These are phyloP conservation scores for Claviceps sp. DNA, from an alignment of 2,329 filamentous ascomycete genomes.

Conservation along the genomic window DNA sequence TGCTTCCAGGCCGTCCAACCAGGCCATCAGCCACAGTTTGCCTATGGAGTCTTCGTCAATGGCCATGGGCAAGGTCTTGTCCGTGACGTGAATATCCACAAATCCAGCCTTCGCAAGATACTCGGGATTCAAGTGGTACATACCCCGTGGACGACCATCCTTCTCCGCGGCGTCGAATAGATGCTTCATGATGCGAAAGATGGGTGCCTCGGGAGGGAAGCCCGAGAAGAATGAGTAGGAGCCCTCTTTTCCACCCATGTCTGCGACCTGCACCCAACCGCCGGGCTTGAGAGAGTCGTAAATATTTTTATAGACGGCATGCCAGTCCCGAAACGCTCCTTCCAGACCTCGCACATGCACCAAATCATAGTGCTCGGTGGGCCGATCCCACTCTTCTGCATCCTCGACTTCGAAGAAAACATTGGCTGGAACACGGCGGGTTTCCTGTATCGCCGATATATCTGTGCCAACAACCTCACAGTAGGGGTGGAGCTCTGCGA, in stretches of 20 bases:
- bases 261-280: conserved; percentile 42
- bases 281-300: conserved; percentile 41
- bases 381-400: conserved; percentile 45
- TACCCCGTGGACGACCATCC: conserved; percentile 31
- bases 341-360: conserved; percentile 43
- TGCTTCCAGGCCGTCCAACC: conserved; percentile 37
- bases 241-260: conserved; percentile 34
- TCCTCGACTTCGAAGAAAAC: conserved; percentile 48
- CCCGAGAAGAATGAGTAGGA: conserved; percentile 17
- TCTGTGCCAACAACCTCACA: conserved; percentile 47
- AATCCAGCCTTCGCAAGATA: conserved; percentile 36
- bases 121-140: conserved; percentile 30
- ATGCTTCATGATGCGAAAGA: conserved; percentile 28
- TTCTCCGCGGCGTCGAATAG: conserved; percentile 28
- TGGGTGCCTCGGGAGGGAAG: conserved; percentile 32
- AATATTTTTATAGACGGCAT: conserved; percentile 37
- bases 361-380: conserved; percentile 37
- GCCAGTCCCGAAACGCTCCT: conserved; percentile 43
- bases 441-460: conserved; percentile 42
- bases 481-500: conserved; percentile 38
- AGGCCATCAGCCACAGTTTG: conserved; percentile 39
- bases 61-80: conserved; percentile 35
- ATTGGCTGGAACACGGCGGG: conserved; percentile 42
- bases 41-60: conserved; percentile 31
- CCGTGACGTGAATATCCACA: conserved; percentile 33